A percentile compares a stretch with the other conserved stretches of the same genome.
Evolutionary conservation across 306 rosid genomes (phyloP).

Genomic region (Prunus davidiana): DNA sequence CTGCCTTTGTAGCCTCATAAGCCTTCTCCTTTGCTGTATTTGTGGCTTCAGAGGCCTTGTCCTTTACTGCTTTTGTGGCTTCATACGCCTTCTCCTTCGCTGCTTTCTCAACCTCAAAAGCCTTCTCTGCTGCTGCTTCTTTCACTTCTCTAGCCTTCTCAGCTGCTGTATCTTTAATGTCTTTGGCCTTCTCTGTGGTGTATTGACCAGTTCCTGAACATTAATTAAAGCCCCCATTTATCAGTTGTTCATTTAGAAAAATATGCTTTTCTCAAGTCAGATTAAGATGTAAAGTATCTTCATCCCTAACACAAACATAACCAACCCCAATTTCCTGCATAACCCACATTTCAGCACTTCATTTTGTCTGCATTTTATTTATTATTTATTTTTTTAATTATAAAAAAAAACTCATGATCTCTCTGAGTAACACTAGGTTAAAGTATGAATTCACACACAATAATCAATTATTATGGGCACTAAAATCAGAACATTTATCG

Average conservation of each 20-base stretch:
- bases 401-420: no score
- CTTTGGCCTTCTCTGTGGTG: constrained; percentile 41
- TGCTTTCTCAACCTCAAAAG: constrained; percentile 19
- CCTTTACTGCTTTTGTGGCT: background rate
- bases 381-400: no score
- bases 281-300: no score
- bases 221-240: background rate
- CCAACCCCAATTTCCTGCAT: background rate
- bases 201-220: constrained; percentile 47
- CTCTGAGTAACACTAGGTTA: no score
- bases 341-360: background rate
- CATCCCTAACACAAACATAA: background rate
- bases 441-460: no score
- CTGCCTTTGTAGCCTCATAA: background rate
- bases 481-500: no score
- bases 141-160: constrained; percentile 10
- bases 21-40: constrained; percentile 32
- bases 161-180: constrained; percentile 18
- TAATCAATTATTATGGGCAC: no score
- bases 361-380: no score
- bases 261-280: no score
- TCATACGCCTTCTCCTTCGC: constrained; percentile 29
- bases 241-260: no score
- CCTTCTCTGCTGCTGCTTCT: constrained; percentile 5
- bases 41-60: constrained; percentile 15